Conservation (phyloP, 352 stramenopile species). For the Globisporangium alternatum region DNA sequence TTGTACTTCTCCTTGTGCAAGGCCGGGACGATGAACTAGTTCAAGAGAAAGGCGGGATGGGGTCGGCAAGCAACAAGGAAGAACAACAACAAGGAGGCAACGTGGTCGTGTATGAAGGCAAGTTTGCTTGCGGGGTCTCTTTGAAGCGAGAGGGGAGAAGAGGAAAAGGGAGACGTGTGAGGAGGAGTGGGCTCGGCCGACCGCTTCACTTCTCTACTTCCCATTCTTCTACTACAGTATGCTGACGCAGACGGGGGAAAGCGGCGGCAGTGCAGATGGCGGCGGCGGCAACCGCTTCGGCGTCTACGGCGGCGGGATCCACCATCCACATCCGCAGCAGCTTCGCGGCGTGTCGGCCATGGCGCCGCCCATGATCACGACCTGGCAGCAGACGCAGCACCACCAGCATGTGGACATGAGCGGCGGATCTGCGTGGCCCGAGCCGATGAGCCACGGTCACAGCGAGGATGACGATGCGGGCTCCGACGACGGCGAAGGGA, state of each 20-base stretch:
- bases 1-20: neutral
- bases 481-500: neutral
- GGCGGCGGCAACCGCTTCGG: neutral
- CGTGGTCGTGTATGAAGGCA: neutral
- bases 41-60: no score
- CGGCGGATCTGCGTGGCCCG: slow-evolving; percentile 5
- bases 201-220: slow-evolving; percentile 5
- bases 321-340: neutral
- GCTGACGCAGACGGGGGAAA: slow-evolving; percentile 10
- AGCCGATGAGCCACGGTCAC: neutral
- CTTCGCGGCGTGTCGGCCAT: neutral
- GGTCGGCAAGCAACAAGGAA: no score
- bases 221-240: slow-evolving; percentile 11
- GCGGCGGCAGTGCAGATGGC: neutral
- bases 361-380: neutral
- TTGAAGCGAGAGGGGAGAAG: neutral
- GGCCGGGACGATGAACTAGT: neutral
- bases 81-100: neutral
- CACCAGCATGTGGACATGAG: slow-evolving; percentile 9
- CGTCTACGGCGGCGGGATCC: neutral
- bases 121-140: neutral
- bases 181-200: slow-evolving; percentile 6
- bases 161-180: neutral
- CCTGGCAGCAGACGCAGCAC: slow-evolving; percentile 6
- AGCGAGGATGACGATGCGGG: neutral